Conservation (phyloP, 345 rosid species). For the Trapa bicornis region DNA sequence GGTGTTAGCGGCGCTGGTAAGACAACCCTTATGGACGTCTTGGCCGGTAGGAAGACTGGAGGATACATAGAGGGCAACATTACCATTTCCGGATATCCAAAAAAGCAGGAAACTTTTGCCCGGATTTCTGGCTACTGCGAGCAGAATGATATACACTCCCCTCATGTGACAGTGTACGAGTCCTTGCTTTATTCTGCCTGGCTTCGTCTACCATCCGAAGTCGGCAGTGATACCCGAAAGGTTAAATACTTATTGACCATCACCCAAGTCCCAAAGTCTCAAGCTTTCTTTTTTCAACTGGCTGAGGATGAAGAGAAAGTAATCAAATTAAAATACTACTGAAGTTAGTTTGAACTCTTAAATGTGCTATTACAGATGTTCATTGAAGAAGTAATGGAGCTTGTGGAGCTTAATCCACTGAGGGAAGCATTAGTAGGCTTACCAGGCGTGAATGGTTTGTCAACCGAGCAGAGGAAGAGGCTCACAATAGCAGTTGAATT, state of each 20-base stretch:
- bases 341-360: background rate
- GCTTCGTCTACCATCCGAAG: background rate
- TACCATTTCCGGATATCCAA: background rate
- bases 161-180: conserved; percentile 4
- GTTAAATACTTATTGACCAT: background rate
- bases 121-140: background rate
- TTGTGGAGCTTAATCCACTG: conserved; percentile 15
- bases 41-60: background rate
- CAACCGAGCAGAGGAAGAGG: conserved; percentile 16
- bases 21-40: conserved; percentile 1
- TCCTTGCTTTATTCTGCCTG: conserved; percentile 1
- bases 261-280: too few species aligned
- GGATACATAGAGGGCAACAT: conserved; percentile 4
- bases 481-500: conserved; percentile 16
- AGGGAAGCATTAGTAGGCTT: conserved; percentile 15
- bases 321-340: background rate
- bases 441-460: conserved; percentile 14
- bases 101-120: conserved; percentile 3
- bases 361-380: conserved; percentile 11
- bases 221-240: background rate
- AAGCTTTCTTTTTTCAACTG: too few species aligned
- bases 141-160: conserved; percentile 6
- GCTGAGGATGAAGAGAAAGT: too few species aligned
- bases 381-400: conserved; percentile 15
- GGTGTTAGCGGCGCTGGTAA: conserved; percentile 4